A percentile compares a stretch with the other conserved stretches of the same genome.
Evolutionary conservation across 345 rosid species (phyloP).

Genomic region (Gossypium australe): DNA sequence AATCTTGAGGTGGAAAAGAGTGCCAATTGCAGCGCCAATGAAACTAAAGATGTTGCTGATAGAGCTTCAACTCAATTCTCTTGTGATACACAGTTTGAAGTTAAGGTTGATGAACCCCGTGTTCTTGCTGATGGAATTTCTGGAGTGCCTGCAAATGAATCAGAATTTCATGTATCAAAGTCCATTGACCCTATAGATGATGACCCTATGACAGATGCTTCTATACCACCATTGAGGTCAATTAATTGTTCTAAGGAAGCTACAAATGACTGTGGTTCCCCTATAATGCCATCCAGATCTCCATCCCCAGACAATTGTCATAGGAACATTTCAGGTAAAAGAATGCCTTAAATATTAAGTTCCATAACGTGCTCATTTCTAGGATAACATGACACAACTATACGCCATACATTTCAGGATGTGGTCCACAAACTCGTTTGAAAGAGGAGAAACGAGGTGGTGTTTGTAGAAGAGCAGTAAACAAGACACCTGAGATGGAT

Average conservation of each 20-base stretch:
- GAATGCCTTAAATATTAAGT: background rate
- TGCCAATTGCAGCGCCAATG: constrained; percentile 18
- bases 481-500: constrained; percentile 10
- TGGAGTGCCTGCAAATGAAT: background rate
- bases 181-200: constrained; percentile 14
- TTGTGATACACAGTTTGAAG: constrained; percentile 11
- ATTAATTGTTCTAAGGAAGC: constrained; percentile 11
- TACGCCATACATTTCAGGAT: constrained; percentile 27
- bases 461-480: constrained; percentile 9
- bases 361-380: background rate
- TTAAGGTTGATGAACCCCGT: constrained; percentile 4
- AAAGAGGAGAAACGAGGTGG: constrained; percentile 22
- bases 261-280: constrained; percentile 18
- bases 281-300: constrained; percentile 23
- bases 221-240: constrained; percentile 6
- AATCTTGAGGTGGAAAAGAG: constrained; percentile 15
- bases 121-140: constrained; percentile 9
- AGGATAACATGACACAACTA: background rate
- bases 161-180: background rate
- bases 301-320: constrained; percentile 16
- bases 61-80: constrained; percentile 11
- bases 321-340: constrained; percentile 35
- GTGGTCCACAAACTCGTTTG: constrained; percentile 18
- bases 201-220: constrained; percentile 23
- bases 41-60: constrained; percentile 20